Conservation (phyloP, 2,329 filamentous ascomycete genomes). For the Pseudopithomyces chartarum region DNA sequence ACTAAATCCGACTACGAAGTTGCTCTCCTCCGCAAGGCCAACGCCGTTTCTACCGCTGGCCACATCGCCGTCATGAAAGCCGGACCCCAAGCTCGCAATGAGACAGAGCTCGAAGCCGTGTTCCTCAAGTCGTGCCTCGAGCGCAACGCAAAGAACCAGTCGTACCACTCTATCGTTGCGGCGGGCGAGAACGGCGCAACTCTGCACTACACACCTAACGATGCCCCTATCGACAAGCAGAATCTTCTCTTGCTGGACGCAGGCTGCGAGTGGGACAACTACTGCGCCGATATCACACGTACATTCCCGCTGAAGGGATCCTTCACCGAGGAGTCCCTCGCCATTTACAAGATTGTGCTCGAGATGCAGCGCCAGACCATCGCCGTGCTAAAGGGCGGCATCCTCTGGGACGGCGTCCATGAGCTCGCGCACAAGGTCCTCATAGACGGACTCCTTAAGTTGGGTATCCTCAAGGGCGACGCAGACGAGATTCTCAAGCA, state of each 20-base stretch:
- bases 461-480: slow-evolving; percentile 73
- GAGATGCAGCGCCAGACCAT: slow-evolving; percentile 86
- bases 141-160: slow-evolving; percentile 77
- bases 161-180: slow-evolving; percentile 87
- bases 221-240: slow-evolving; percentile 58
- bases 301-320: slow-evolving; percentile 78
- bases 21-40: slow-evolving; percentile 78
- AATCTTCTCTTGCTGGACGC: slow-evolving; percentile 84
- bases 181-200: slow-evolving; percentile 80
- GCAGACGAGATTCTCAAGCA: slow-evolving; percentile 54
- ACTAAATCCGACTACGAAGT: slow-evolving; percentile 88
- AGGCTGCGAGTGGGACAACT: slow-evolving; percentile 62
- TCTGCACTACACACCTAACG: slow-evolving; percentile 76
- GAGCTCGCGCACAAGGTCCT: slow-evolving; percentile 78
- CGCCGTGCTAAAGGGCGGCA: slow-evolving; percentile 71
- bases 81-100: slow-evolving; percentile 70
- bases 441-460: slow-evolving; percentile 74
- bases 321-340: slow-evolving; percentile 47
- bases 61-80: slow-evolving; percentile 72
- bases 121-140: slow-evolving; percentile 80
- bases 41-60: slow-evolving; percentile 75
- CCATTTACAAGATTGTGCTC: slow-evolving; percentile 80
- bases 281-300: slow-evolving; percentile 71
- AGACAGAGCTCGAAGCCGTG: slow-evolving; percentile 80
- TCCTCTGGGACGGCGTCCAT: slow-evolving; percentile 82